Conservation (phyloP, 2,329 filamentous ascomycete genomes). For the Chaetomium strumarium region DNA sequence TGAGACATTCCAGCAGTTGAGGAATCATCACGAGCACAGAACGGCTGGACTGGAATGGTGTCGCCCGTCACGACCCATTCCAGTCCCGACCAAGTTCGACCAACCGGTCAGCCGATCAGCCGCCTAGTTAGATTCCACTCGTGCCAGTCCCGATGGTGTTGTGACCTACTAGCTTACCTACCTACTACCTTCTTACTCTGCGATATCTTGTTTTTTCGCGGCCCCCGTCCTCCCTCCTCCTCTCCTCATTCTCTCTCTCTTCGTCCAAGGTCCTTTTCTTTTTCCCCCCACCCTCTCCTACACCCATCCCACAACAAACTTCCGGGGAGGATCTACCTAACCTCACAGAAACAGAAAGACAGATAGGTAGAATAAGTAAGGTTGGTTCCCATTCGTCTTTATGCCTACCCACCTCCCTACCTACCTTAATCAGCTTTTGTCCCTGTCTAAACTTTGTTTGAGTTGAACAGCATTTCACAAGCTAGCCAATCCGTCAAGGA, state of each 20-base stretch:
- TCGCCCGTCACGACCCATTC: constrained; percentile 28
- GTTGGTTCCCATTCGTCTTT: too few relatives aligned
- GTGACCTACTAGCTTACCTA: too few relatives aligned
- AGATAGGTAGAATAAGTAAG: too few relatives aligned
- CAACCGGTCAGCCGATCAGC: background rate
- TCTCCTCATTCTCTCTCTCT: background rate
- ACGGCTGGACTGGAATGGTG: constrained; percentile 18
- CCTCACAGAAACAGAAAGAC: too few relatives aligned
- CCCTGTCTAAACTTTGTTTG: too few relatives aligned
- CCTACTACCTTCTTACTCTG: too few relatives aligned
- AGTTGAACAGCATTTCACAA: too few relatives aligned
- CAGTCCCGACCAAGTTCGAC: constrained; percentile 14
- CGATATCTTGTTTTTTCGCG: constrained; percentile 10
- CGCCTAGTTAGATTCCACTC: constrained; percentile 1
- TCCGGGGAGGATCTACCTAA: background rate
- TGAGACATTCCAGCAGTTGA: background rate
- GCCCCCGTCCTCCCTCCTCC: too few relatives aligned
- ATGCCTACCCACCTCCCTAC: too few relatives aligned
- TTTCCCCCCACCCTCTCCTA: background rate
- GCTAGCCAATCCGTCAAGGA: too few relatives aligned
- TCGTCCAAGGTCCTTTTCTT: background rate
- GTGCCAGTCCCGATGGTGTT: background rate
- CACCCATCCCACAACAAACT: background rate
- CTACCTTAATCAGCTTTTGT: too few relatives aligned
- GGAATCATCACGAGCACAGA: background rate